Percentiles rank a stretch among this genome's conserved stretches.
These are phyloP conservation scores for Penicillium flavigenum DNA, from an alignment of 495 filamentous ascomycete species.

Conservation along the genomic window DNA sequence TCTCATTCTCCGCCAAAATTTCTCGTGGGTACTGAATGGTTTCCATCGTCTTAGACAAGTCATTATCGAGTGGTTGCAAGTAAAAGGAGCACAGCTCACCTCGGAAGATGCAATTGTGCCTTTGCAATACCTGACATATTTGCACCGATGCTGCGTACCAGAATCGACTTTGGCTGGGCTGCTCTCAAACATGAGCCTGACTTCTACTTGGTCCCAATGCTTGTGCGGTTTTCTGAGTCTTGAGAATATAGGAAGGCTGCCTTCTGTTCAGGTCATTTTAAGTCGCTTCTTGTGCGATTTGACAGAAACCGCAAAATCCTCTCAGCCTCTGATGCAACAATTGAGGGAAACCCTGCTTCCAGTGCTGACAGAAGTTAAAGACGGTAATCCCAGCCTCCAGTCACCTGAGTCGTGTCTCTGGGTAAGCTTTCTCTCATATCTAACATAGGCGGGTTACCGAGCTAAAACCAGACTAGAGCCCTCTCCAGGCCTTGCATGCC, in stretches of 20 bases:
- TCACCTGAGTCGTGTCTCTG: constrained; percentile 27
- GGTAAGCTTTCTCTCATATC: constrained; percentile 22
- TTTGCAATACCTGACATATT: constrained; percentile 27
- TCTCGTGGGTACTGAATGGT: constrained; percentile 38
- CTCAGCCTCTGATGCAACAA: constrained; percentile 13
- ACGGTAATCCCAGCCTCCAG: constrained; percentile 12
- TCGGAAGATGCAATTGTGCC: constrained; percentile 22
- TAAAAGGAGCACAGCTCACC: constrained; percentile 10
- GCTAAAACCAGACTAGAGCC: constrained; percentile 27
- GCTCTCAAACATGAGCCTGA: constrained; percentile 29
- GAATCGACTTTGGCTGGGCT: constrained; percentile 16
- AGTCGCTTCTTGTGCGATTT: constrained; percentile 30
- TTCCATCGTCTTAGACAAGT: constrained; percentile 39
- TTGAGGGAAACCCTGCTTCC: constrained; percentile 28
- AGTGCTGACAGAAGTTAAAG: constrained; percentile 27
- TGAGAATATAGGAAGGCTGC: constrained; percentile 17
- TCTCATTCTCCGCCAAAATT: constrained; percentile 31
- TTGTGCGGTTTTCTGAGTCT: constrained; percentile 31
- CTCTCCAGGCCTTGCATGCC: constrained; percentile 23
- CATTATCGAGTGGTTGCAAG: constrained; percentile 31
- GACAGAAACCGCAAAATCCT: constrained; percentile 11
- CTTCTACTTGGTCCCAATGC: constrained; percentile 31
- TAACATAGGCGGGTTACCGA: background rate
- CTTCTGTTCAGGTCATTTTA: constrained; percentile 31
- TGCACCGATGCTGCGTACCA: constrained; percentile 19